Evolutionary conservation across 1,284 basidiomycete genomes (phyloP).

Genomic region (Leccinum proliferum): DNA sequence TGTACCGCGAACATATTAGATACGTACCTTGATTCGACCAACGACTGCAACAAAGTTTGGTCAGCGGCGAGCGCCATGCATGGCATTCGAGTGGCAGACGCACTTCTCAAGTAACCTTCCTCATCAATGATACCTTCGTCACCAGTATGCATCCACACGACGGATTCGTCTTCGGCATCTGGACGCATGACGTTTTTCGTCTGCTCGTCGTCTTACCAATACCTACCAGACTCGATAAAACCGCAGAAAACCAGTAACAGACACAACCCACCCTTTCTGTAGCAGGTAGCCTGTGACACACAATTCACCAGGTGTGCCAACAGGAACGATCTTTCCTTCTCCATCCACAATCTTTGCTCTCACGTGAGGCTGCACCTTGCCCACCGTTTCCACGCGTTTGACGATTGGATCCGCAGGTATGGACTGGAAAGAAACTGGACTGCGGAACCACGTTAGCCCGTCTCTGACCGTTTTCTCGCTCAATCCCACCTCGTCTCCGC

Average conservation of each 20-base stretch:
- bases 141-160: constrained; percentile 81
- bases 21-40: constrained; percentile 62
- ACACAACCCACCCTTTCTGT: constrained; percentile 61
- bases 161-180: constrained; percentile 47
- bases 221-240: constrained; percentile 37
- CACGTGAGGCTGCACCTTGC: constrained; percentile 70
- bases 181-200: constrained; percentile 58
- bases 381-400: constrained; percentile 78
- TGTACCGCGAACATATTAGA: constrained; percentile 14
- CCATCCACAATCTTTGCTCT: constrained; percentile 66
- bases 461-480: background rate
- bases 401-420: constrained; percentile 59
- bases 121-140: constrained; percentile 81
- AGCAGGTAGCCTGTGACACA: constrained; percentile 71
- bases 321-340: constrained; percentile 57
- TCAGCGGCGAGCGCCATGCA: constrained; percentile 6
- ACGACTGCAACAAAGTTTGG: constrained; percentile 46
- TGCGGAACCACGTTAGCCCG: constrained; percentile 24
- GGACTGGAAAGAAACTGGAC: constrained; percentile 81
- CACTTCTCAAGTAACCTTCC: constrained; percentile 75
- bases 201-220: constrained; percentile 73
- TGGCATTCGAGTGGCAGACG: constrained; percentile 17
- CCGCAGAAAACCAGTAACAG: background rate
- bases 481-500: constrained; percentile 51
- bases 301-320: constrained; percentile 71